These are phyloP conservation scores for Lagerstroemia speciosa DNA, from an alignment of 345 rosid species.

Conservation along the genomic window DNA sequence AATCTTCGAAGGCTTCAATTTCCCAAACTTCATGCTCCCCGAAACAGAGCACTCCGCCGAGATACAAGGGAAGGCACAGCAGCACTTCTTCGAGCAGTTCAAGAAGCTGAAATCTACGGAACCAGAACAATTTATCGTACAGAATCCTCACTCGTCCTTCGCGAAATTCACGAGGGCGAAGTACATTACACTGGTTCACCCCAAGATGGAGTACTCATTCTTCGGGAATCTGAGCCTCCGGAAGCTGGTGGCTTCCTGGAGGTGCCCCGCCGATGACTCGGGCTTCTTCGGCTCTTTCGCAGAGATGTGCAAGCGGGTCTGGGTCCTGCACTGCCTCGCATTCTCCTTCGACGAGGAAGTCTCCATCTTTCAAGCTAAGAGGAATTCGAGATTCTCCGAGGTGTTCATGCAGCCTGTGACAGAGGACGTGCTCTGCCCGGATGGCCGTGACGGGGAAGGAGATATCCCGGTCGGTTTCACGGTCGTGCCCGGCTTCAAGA, in stretches of 20 bases:
- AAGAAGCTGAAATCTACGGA: slow-evolving; percentile 35
- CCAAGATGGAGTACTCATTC: slow-evolving; percentile 93
- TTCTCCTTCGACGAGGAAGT: slow-evolving; percentile 47
- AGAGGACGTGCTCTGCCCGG: slow-evolving; percentile 30
- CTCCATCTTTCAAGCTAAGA: slow-evolving; percentile 53
- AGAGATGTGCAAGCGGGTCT: slow-evolving; percentile 74
- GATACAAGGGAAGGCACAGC: slow-evolving; percentile 11
- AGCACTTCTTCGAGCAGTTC: slow-evolving; percentile 37
- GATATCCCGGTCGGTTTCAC: slow-evolving; percentile 60
- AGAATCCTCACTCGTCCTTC: slow-evolving; percentile 45
- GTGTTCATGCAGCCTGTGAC: slow-evolving; percentile 80
- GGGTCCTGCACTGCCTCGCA: slow-evolving; percentile 71
- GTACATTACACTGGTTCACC: slow-evolving; percentile 70
- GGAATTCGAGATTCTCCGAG: slow-evolving; percentile 70
- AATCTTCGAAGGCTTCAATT: slow-evolving; percentile 58
- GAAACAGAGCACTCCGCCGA: slow-evolving; percentile 16
- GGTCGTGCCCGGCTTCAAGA: slow-evolving; percentile 91
- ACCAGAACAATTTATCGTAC: slow-evolving; percentile 32
- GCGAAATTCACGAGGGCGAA: slow-evolving; percentile 46
- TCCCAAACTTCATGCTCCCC: slow-evolving; percentile 26
- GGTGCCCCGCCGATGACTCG: slow-evolving; percentile 58
- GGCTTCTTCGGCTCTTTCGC: slow-evolving; percentile 51
- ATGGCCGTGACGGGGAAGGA: slow-evolving; percentile 13
- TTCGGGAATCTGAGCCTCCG: slow-evolving; percentile 84
- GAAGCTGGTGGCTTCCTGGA: slow-evolving; percentile 59